phyloP scores from a whole-genome alignment of 257 asterid genomes.

The Nicotiana undulata region DNA sequence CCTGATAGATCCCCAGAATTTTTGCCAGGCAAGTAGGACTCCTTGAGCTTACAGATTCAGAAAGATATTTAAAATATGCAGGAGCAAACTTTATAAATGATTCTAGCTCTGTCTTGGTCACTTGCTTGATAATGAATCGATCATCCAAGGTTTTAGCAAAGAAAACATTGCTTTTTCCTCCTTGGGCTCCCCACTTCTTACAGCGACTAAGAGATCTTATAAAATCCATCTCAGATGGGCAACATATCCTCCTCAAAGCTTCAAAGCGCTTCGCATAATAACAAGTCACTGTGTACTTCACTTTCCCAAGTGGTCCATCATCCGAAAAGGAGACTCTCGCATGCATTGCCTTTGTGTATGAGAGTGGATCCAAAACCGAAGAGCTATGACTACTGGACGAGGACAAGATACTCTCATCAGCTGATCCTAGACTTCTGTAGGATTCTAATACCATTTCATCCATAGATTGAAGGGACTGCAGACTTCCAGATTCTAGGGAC shows the following conservation, averaged over 20 bases:
- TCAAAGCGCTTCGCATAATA: slow-evolving; percentile 81
- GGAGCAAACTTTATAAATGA: slow-evolving; percentile 94
- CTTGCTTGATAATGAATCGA: slow-evolving; percentile 89
- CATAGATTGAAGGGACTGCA: slow-evolving; percentile 45
- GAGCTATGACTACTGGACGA: slow-evolving; percentile 47
- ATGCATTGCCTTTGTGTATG: slow-evolving; percentile 58
- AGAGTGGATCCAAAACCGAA: slow-evolving; percentile 50
- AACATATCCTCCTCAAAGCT: slow-evolving; percentile 78
- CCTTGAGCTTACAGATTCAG: slow-evolving; percentile 59
- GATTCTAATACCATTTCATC: slow-evolving; percentile 63
- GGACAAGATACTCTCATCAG: slow-evolving; percentile 56
- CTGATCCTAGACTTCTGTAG: slow-evolving; percentile 49
- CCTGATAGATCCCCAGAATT: slow-evolving; percentile 96
- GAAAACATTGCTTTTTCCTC: slow-evolving; percentile 96
- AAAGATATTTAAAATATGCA: slow-evolving; percentile 71
- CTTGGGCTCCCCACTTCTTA: slow-evolving; percentile 99
- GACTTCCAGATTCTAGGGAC: slow-evolving; percentile 41
- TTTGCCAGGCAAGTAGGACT: slow-evolving; percentile 94
- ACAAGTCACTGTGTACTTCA: slow-evolving; percentile 64
- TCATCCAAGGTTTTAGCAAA: slow-evolving; percentile 95
- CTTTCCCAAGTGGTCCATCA: slow-evolving; percentile 70
- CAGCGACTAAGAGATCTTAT: slow-evolving; percentile 85
- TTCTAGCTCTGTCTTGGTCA: slow-evolving; percentile 95
- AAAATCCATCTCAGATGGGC: slow-evolving; percentile 81
- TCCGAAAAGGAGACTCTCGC: slow-evolving; percentile 54